Evolutionary conservation across 2,329 filamentous ascomycete genomes (phyloP), one percentile per base, ranked within the genome.

Genomic region (Aspergillus floridensis): DNA sequence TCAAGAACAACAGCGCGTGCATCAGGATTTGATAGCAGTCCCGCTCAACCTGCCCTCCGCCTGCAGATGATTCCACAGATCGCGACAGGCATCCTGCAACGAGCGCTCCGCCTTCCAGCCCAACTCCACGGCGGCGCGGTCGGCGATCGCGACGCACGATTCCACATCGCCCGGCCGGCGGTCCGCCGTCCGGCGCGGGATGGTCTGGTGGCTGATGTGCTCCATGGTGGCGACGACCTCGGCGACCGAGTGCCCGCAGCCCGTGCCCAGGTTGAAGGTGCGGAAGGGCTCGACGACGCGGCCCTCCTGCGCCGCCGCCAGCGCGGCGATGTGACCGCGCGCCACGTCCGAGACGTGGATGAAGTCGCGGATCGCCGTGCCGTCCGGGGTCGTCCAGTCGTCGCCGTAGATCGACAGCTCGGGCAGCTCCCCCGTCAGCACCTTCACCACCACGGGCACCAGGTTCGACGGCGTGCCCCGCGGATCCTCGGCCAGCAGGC

Each of bases 321-420:
- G 74, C 2, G 86, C 86, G 2, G 86, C 84, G 26, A 87, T 80
- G 71, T 89, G 86, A 3, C 74, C 86, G 41, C 81, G 77, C 5
- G 86, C 86, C 46, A 89, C 79, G 70, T 88, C 86, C 14, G 81
- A 82, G 22, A 88, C 86, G 65, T 88, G 86, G 63, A 88, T 87
- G 67, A 86, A 89, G 70, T 89, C 86, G 31, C 86, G 82, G 35
- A 88, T 80, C 0, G 85, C 85, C 0, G 86, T 88, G 16, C 86
- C 86, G 64, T 89, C 86, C 2, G 78, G 74, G 0, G 86, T 88
- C 54, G 84, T 80, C 81, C 86, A 89, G 71, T 89, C 85, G 2
- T 78, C 79, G 3, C 86, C 86, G 62, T 85, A 88, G 46, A 88
- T 81, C 49, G 82, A 77, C 6, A 88, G 76, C 32, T 80, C 76